These are phyloP conservation scores for Bisporella sp. DNA, from an alignment of 2,329 filamentous ascomycete species.

Conservation along the genomic window DNA sequence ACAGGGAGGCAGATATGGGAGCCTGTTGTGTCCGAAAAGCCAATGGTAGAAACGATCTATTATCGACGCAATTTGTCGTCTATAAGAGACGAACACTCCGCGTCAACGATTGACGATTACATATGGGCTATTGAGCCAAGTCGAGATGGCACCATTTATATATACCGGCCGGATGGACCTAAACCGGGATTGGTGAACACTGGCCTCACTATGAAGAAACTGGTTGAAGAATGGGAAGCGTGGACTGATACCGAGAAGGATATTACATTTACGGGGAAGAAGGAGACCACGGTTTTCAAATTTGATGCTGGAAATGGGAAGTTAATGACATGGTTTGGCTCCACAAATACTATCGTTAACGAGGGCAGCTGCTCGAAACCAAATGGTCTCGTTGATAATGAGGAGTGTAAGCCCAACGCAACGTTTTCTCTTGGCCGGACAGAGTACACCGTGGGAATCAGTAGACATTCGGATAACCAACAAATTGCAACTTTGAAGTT, in stretches of 20 bases:
- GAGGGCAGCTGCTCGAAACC: slow-evolving; percentile 69
- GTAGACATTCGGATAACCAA: slow-evolving; percentile 64
- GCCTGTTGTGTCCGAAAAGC: slow-evolving; percentile 71
- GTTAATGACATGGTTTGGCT: slow-evolving; percentile 78
- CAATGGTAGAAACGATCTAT: slow-evolving; percentile 87
- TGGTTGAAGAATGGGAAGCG: slow-evolving; percentile 78
- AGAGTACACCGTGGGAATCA: slow-evolving; percentile 85
- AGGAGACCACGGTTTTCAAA: slow-evolving; percentile 83
- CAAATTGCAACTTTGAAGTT: slow-evolving; percentile 86
- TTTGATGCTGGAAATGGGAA: slow-evolving; percentile 81
- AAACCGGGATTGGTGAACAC: slow-evolving; percentile 56
- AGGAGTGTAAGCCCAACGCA: slow-evolving; percentile 73
- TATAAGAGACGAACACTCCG: slow-evolving; percentile 48
- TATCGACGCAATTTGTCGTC: slow-evolving; percentile 62
- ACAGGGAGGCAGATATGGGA: slow-evolving; percentile 76
- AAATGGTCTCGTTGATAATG: slow-evolving; percentile 48
- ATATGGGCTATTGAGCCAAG: slow-evolving; percentile 94
- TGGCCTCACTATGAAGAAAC: slow-evolving; percentile 71
- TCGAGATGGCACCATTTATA: slow-evolving; percentile 77
- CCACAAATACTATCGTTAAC: slow-evolving; percentile 60
- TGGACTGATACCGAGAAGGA: slow-evolving; percentile 68
- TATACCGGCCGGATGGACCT: slow-evolving; percentile 65
- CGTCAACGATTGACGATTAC: slow-evolving; percentile 68
- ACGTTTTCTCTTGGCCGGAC: slow-evolving; percentile 79
- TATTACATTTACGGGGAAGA: slow-evolving; percentile 84